Evolutionary conservation across 2,329 filamentous ascomycete species (phyloP).

Genomic region (Cadophora malorum): DNA sequence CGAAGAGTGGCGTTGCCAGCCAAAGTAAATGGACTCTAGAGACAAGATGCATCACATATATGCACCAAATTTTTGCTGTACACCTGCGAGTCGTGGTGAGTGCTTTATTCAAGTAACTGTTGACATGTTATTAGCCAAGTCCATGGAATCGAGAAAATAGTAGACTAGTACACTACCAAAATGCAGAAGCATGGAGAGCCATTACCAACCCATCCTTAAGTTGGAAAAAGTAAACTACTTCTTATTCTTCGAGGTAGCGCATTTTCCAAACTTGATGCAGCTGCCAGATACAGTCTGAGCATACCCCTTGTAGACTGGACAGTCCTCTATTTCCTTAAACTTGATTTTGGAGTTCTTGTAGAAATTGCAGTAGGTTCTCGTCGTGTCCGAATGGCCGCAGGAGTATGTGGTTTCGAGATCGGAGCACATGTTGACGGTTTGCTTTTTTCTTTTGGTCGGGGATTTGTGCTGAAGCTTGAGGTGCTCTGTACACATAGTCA

Average conservation of each 20-base stretch:
- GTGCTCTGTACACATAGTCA: no score
- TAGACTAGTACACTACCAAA: no score
- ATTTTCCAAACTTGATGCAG: slow-evolving; percentile 9
- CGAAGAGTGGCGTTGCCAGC: no score
- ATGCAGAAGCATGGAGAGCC: no score
- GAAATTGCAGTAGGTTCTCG: neutral
- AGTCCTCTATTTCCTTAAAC: neutral
- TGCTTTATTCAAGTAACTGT: neutral
- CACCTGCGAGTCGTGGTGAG: neutral
- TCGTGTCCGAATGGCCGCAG: slow-evolving; percentile 3
- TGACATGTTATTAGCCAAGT: neutral
- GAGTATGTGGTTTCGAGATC: slow-evolving; percentile 3
- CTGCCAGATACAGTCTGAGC: neutral
- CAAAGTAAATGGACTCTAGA: no score
- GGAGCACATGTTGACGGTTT: slow-evolving; percentile 6
- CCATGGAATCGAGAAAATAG: neutral
- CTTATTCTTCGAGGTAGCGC: neutral
- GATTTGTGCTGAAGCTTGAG: no score
- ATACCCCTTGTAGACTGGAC: slow-evolving; percentile 1
- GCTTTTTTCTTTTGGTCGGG: neutral
- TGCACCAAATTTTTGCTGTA: no score
- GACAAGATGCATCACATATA: no score
- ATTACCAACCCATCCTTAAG: neutral
- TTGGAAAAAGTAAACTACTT: neutral
- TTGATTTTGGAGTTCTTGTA: slow-evolving; percentile 4